Conservation (phyloP, 164 flowering plant genomes). For the Vitis amurensis region DNA sequence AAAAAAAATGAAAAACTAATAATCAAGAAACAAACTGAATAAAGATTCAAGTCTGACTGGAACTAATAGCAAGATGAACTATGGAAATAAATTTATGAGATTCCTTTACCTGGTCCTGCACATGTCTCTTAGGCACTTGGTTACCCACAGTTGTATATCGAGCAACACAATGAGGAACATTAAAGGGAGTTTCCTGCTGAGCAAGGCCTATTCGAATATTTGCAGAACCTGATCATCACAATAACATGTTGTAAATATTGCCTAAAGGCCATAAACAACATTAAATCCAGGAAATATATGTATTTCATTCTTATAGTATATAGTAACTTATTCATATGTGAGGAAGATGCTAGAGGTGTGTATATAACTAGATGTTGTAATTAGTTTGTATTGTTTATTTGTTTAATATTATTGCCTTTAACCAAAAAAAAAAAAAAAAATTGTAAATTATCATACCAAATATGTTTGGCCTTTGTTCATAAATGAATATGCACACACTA, state of each 20-base stretch:
- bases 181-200: constrained; percentile 70
- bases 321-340: too few relatives aligned
- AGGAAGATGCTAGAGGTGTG: too few relatives aligned
- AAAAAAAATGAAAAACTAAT: constrained; percentile 3
- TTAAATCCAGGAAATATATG: neutral
- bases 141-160: constrained; percentile 41
- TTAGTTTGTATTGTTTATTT: too few relatives aligned
- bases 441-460: too few relatives aligned
- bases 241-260: neutral
- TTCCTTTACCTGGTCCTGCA: constrained; percentile 78
- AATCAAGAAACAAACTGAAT: neutral
- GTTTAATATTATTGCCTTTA: too few relatives aligned
- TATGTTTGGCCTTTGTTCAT: too few relatives aligned
- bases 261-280: neutral
- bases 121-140: constrained; percentile 42
- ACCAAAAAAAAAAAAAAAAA: too few relatives aligned
- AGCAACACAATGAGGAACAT: constrained; percentile 90
- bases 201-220: constrained; percentile 87
- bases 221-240: constrained; percentile 61
- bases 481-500: too few relatives aligned
- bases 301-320: too few relatives aligned
- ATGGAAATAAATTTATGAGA: neutral
- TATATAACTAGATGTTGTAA: too few relatives aligned
- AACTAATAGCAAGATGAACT: neutral
- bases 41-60: neutral